Evolutionary conservation across 2,329 filamentous ascomycete species (phyloP).

Genomic region (Zymoseptoria brevis): DNA sequence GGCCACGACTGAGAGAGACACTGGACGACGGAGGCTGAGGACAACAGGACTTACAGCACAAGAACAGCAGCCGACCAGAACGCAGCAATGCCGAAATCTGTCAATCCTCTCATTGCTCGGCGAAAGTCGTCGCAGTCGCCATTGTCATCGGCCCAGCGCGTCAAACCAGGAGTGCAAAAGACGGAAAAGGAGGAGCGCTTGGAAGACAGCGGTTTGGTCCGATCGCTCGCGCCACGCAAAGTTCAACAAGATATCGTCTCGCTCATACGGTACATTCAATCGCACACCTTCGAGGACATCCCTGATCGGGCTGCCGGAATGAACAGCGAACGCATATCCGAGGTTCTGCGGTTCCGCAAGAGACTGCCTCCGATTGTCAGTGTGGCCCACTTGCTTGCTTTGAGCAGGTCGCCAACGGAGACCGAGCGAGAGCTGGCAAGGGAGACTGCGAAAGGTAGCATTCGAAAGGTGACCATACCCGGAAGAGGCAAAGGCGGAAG

Average conservation of each 20-base stretch:
- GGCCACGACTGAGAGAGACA: conserved; percentile 6
- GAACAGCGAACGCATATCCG: conserved; percentile 54
- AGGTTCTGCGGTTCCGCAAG: conserved; percentile 54
- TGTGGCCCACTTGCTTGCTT: conserved; percentile 56
- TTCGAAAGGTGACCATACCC: conserved; percentile 58
- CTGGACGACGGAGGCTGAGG: not conserved
- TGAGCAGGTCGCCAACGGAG: conserved; percentile 54
- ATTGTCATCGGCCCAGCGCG: conserved; percentile 31
- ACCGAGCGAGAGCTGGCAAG: conserved; percentile 61
- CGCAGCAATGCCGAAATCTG: conserved; percentile 19
- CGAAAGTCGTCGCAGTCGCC: conserved; percentile 35
- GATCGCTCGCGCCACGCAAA: conserved; percentile 51
- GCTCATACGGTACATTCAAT: conserved; percentile 51
- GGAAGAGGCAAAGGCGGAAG: conserved; percentile 49
- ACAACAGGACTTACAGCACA: not conserved
- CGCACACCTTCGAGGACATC: conserved; percentile 56
- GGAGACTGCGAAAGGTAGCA: conserved; percentile 47
- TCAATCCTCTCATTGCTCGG: conserved; percentile 25
- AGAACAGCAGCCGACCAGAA: conserved; percentile 7
- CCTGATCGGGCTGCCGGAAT: conserved; percentile 53
- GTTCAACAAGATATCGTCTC: conserved; percentile 49
- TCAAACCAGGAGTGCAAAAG: conserved; percentile 24
- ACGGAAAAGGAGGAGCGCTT: conserved; percentile 39
- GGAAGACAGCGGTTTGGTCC: conserved; percentile 52
- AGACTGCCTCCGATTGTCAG: conserved; percentile 57